These are phyloP conservation scores for Fonsecaea erecta DNA, from an alignment of 2,329 filamentous ascomycete genomes.

Conservation along the genomic window DNA sequence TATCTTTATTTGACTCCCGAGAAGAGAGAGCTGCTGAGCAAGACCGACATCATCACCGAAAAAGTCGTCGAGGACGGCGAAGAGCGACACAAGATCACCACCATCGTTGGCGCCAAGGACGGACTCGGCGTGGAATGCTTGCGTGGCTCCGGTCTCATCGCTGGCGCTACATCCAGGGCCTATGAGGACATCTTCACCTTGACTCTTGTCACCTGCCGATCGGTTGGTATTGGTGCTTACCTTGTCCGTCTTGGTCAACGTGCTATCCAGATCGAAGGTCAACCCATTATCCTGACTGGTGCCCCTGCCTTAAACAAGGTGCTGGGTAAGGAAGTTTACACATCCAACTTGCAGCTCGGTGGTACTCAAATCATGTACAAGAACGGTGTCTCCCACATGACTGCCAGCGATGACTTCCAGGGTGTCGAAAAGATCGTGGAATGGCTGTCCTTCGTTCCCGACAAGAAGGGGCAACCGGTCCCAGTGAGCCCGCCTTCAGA, in stretches of 20 bases:
- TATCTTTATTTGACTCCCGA: slow-evolving; percentile 93
- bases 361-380: slow-evolving; percentile 99
- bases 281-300: slow-evolving; percentile 98
- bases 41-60: slow-evolving; percentile 84
- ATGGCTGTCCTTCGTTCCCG: slow-evolving; percentile 96
- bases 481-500: slow-evolving; percentile 88
- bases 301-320: slow-evolving; percentile 97
- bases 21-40: slow-evolving; percentile 82
- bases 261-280: slow-evolving; percentile 97
- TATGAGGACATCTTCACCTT: slow-evolving; percentile 99
- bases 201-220: slow-evolving; percentile 95
- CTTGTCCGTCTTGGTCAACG: slow-evolving; percentile 97
- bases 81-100: slow-evolving; percentile 90
- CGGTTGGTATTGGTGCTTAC: slow-evolving; percentile 98
- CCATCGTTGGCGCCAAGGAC: slow-evolving; percentile 89
- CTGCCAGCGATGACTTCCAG: slow-evolving; percentile 94
- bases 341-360: slow-evolving; percentile 97
- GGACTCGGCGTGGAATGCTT: slow-evolving; percentile 97
- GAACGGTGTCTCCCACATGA: slow-evolving; percentile 99
- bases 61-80: slow-evolving; percentile 84
- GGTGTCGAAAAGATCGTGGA: slow-evolving; percentile 97
- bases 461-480: slow-evolving; percentile 89
- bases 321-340: slow-evolving; percentile 96
- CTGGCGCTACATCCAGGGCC: slow-evolving; percentile 92
- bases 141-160: slow-evolving; percentile 95